Evolutionary conservation across 2,329 filamentous ascomycete species (phyloP), one percentile per base, ranked within the genome.

Genomic region (Pyrenochaeta sp.): DNA sequence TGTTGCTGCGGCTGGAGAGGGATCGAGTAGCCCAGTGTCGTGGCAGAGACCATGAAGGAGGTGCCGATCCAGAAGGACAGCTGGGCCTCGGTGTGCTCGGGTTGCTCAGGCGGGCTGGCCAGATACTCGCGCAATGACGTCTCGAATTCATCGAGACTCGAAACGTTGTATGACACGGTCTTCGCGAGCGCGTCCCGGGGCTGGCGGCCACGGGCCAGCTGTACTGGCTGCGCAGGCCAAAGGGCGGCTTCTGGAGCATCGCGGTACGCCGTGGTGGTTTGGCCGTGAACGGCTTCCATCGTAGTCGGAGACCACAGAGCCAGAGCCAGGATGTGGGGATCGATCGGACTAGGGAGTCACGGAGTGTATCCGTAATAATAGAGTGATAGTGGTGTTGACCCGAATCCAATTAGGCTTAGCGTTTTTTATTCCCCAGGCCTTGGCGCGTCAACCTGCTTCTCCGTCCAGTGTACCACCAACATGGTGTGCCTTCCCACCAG

Each of bases 81-180:
- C 53, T 71, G 68, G 41, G 67, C 69, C 34, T 70, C 65, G 35
- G 67, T 67, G 50, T 72, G 69, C 42, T 72, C 69, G 19, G 69
- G 68, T 31, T 65, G 37, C 6, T 68, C 64, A 22, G 61, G 61
- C 34, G 67, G 67, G 40, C 56, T 53, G 27, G 51, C 41, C 14
- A 73, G 60, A 44, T 72, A 72, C 9, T 63, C 57, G 44, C 61
- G 63, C 46, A 73, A 49, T n/a, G 62, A 58, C 26, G 61, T 44
- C 53, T 72, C 67, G 51, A 72, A 69, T 19, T 69, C 67, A 11
- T 65, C 65, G 35, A 72, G 55, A 7, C 62, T 63, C 40, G 60
- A 48, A 36, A 69, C 67, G 15, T 41, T 45, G 53, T 59, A 69
- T 4, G 56, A 48, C 40, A 70, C 50, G 24, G 60, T 67, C 52